Evolutionary conservation across 805 yeast genomes (phyloP), one percentile per base, ranked within the genome.

Genomic region (Priceomyces melissophilus): DNA sequence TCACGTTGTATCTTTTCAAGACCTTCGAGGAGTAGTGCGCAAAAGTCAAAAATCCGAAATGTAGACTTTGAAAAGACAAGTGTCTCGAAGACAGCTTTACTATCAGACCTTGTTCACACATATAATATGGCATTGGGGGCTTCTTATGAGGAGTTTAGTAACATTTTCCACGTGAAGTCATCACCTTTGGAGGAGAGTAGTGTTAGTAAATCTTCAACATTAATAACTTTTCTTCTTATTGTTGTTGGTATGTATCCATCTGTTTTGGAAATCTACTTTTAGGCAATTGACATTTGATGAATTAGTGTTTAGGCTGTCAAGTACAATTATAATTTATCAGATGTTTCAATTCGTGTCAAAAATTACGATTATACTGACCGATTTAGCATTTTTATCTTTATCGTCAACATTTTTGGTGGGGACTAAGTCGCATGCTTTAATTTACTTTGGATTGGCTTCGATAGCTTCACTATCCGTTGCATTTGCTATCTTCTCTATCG

Each of bases 391-490:
- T 45, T 47, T 53, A 14, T 55, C 63, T 12, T 57, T 63, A 40
- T 47, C 66, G 5, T 46, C 53, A 42, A 56, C 60, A 3, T 52
- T 65, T 17, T 47, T 65, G 36, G 58, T 58, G 15, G 61, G 59
- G 40, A 48, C 53, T 32, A 60, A 56, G 47, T 53, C 57, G 35
- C 54, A 53, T 34, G 37, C 48, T 4, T 29, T 53, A 8, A 45
- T 43, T 10, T 70, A 54, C 49, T 43, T 65, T 26, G 33, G 52
- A 35, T 55, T 60, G 43, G 62, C 70, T 5, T 31, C 57, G 13
- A 48, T 67, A 41, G 71, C 73, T 8, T 63, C 71, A 11, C 34
- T 61, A 10, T 54, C 73, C 13, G 55, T 70, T 38, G 74, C 71
- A 1, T 55, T 63, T 39, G 61, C 68, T 8, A 49, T 67, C 2